Conservation (phyloP, 345 rosid species). For the Eucalyptus regnans region DNA sequence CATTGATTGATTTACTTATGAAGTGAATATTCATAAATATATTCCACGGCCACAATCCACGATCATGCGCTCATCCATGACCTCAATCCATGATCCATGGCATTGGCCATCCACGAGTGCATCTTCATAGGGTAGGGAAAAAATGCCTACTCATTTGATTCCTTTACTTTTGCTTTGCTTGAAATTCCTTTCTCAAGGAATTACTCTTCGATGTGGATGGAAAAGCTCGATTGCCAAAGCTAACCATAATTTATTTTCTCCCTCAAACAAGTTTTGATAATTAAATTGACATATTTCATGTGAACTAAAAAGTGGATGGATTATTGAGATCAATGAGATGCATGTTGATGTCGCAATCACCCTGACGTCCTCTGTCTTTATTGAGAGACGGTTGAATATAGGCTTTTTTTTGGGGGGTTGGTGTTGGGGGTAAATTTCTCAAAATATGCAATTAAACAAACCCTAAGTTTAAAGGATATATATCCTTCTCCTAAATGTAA, state of each 20-base stretch:
- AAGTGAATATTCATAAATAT: not conserved
- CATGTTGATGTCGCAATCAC: not conserved
- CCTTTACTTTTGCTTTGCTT: not conserved
- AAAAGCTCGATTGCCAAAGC: not conserved
- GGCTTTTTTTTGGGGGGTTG: not conserved
- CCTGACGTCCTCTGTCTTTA: not conserved
- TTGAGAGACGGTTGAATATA: not conserved
- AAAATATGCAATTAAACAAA: not conserved
- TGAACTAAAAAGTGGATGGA: not conserved
- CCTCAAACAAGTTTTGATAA: not conserved
- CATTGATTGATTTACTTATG: not conserved
- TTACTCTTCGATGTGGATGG: not conserved
- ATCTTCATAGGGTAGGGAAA: not conserved
- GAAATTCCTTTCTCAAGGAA: not conserved
- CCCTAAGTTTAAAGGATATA: not conserved
- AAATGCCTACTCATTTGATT: not conserved
- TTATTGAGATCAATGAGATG: not conserved
- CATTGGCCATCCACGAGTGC: not conserved
- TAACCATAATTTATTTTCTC: not conserved
- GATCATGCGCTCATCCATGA: not conserved
- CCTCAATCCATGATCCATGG: not conserved
- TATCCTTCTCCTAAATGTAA: not conserved
- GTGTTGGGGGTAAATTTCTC: no score
- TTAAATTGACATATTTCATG: not conserved
- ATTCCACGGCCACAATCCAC: not conserved